phyloP scores from a whole-genome alignment of 1,284 basidiomycete species.

The Dichomitus squalens region DNA sequence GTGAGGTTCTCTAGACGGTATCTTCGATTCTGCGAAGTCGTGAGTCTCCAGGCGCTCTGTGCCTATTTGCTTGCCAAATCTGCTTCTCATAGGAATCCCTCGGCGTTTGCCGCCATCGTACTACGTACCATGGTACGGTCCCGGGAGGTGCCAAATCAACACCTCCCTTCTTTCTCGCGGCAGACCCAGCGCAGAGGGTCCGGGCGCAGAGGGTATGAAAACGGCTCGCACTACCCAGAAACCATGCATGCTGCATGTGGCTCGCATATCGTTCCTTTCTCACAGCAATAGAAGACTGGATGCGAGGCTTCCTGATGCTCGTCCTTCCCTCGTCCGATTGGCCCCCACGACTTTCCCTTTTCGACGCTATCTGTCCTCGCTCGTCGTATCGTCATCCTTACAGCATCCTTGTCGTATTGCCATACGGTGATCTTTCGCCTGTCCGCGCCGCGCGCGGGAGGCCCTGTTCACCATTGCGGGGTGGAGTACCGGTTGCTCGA shows the following conservation, averaged over 20 bases:
- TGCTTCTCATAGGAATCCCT: slow-evolving; percentile 17
- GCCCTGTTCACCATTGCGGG: background rate
- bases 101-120: slow-evolving; percentile 19
- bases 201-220: slow-evolving; percentile 9
- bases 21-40: slow-evolving; percentile 20
- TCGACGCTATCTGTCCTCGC: slow-evolving; percentile 21
- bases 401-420: slow-evolving; percentile 11
- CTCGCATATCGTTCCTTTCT: slow-evolving; percentile 18
- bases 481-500: background rate
- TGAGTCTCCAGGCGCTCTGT: slow-evolving; percentile 12
- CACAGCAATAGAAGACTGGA: slow-evolving; percentile 26
- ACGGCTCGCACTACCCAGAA: background rate
- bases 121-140: slow-evolving; percentile 15
- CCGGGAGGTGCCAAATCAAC: slow-evolving; percentile 14
- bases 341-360: slow-evolving; percentile 7
- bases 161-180: slow-evolving; percentile 7
- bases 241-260: slow-evolving; percentile 21
- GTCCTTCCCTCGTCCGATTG: slow-evolving; percentile 29
- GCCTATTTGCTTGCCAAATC: slow-evolving; percentile 28
- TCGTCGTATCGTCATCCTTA: slow-evolving; percentile 6
- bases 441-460: background rate
- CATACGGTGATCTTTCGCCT: slow-evolving; percentile 16
- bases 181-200: slow-evolving; percentile 4
- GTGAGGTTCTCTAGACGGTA: slow-evolving; percentile 5
- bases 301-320: slow-evolving; percentile 28